Evolutionary conservation across 805 yeast genomes (phyloP), one percentile per base, ranked within the genome.

Genomic region (Suhomyces canberraensis): DNA sequence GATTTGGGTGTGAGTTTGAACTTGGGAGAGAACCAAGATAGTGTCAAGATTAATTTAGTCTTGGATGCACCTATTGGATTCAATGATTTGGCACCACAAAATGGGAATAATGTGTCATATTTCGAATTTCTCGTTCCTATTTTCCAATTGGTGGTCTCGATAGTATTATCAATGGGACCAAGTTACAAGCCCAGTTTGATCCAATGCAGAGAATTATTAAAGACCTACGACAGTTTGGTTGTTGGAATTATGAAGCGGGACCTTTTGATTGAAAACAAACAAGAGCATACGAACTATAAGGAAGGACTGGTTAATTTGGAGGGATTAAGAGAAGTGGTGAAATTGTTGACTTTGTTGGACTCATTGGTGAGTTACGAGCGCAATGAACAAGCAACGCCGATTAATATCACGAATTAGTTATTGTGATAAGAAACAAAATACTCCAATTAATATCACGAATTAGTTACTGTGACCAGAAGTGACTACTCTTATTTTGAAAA

Each of bases 131-230:
- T 85, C 27, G 71, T 81, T 22, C 93, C 95, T 0, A 66, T 82
- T 2, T 83, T 87, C 56, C 95, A 85, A 50, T 61, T 88, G 31
- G 66, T 87, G 3, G 59, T 79, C 8, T 79, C 95, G 0, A 64
- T 84, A 6, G 61, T 84, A 3, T 63, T 89, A 8, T 77, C 95
- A 2, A 75, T 85, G 68, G 95, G 96, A 0, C 81, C 90, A 4
- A 79, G 81, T 29, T 86, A 86, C 56, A 71, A 68, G 40, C 69
- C 75, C 1, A 79, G 84, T 11, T 66, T 79, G 8, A 51, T 58
- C 5, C 79, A 75, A 45, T 81, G 79, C 0, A 68, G 65, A 35
- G 66, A 59, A 3, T 55, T 88, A 29, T 51, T 85, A 50, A 49
- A 55, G 7, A 72, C 73, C 31, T 78, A 78, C 53, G 67, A 74